Evolutionary conservation across 805 yeast genomes (phyloP), one percentile per base, ranked within the genome.

Genomic region (Teunomyces lycoperdinae): DNA sequence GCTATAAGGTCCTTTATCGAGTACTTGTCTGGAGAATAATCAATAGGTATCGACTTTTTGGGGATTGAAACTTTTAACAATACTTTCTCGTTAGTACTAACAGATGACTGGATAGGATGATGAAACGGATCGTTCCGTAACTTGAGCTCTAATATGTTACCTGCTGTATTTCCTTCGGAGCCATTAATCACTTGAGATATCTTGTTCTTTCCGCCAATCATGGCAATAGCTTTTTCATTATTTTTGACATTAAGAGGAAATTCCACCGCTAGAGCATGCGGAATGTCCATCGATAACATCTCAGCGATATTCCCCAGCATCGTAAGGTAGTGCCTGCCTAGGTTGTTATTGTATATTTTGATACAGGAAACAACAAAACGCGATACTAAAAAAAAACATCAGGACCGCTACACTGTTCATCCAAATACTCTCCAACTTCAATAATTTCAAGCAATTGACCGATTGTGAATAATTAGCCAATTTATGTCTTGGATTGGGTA

Each of bases 191-290:
- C 77, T 44, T 63, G 58, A 7, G 70, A 53, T 14, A 81, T 67
- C 45, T 66, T 65, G 8, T 67, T 64, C 26, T 63, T 64, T 0
- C 92, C 94, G 6, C 94, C 94, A 45, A 87, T 78, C 81, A 85
- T 79, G 5, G 66, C 63, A 9, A 90, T 64, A 0, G 96, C 96
- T 43, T 73, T 76, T 14, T 74, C 77, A 0, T 79, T 67, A 60
- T 90, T 76, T 33, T 75, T 73, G 6, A 91, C 91, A 13, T 76
- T 73, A 28, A 89, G 66, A 0, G 97, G 97, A 50, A 86, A 75
- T 59, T 91, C 97, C 13, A 91, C 78, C 2, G 91, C 79, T 4
- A 87, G 75, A 20, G 82, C 81, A 55, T 83, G 82, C 7, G 96
- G 94, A 1, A 87, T 74, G 55, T 87, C 94, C 58, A 88, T 64